Base-by-base conservation (phyloP, 192 early-diverging fungal species). In the Mortierella antarctica region DNA sequence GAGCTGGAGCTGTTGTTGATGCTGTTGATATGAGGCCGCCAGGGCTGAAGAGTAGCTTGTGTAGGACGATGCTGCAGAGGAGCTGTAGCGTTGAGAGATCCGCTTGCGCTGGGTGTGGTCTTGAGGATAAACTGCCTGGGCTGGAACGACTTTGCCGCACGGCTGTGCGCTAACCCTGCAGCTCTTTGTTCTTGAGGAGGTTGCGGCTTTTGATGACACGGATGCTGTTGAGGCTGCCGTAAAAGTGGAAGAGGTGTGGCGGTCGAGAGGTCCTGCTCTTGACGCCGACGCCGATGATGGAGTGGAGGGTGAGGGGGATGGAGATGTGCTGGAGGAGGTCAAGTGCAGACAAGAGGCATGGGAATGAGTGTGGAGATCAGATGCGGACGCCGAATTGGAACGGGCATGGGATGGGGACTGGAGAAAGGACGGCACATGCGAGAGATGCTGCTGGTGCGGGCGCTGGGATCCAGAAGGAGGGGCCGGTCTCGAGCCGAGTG, bases 31-130 rank as follows among this genome's bases (percentile, higher is more conserved):
- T 4, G 74, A 70, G 4, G 74, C 67, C 1, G 74, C 67, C 39
- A 78, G 63, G 50, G 74, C 74, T 31, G 74, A 78, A 21, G 74
- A 78, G 51, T 78, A 78, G 11, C 54, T 60, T 46, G 74, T 52
- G 62, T 78, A 78, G 18, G 74, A 78, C 0, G 74, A 77, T 21
- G 74, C 53, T 8, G 57, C 46, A 5, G 67, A 70, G 31, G 74
- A 39, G 11, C 59, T 57, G 57, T 70, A 78, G 5, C 74, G 53
- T n/a, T 70, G 67, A 0, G 68, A 70, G 62, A 70, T 59, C 8
- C 62, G 62, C 53, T 78, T 78, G 57, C 48, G 61, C 14, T 78
- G 62, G 44, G 31, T 56, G 65, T 39, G 72, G 65, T 39, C 65
- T 47, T 9, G 64, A 15, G 8, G 71, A 66, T 20, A 51, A 52